These are phyloP conservation scores for Hirsutella minnesotensis DNA, from an alignment of 2,329 filamentous ascomycete genomes.

Conservation along the genomic window DNA sequence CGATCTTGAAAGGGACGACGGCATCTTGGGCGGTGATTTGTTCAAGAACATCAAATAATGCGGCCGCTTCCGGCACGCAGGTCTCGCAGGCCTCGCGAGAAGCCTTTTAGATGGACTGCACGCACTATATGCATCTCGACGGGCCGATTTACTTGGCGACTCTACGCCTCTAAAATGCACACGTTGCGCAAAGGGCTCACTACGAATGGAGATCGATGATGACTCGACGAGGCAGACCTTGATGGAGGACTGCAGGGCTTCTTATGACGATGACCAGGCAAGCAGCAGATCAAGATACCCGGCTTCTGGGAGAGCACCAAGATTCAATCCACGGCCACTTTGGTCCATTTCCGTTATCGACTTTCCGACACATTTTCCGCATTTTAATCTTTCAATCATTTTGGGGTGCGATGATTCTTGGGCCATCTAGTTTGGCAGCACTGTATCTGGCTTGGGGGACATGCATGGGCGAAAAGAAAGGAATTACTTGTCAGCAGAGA, in stretches of 20 bases:
- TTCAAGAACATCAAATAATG: constrained; percentile 48
- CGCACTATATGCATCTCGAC: no score
- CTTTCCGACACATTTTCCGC: constrained; percentile 1
- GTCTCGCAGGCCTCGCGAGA: not conserved
- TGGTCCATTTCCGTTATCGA: constrained; percentile 10
- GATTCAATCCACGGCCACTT: constrained; percentile 19
- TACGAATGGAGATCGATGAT: not conserved
- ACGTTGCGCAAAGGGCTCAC: not conserved
- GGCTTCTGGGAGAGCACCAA: constrained; percentile 25
- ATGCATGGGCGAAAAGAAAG: not conserved
- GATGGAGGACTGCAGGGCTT: not conserved
- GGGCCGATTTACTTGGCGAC: no score
- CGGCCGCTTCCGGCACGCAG: not conserved
- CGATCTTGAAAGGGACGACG: constrained; percentile 37
- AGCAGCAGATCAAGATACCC: constrained; percentile 26
- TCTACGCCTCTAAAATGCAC: no score
- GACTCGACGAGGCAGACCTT: constrained; percentile 4
- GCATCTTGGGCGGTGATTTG: constrained; percentile 37
- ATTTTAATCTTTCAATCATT: not conserved
- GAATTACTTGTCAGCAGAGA: not conserved
- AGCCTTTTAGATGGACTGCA: no score
- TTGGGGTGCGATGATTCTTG: not conserved
- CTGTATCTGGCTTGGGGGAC: not conserved
- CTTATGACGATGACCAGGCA: constrained; percentile 2
- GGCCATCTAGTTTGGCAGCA: not conserved